Percentiles rank a stretch among this genome's conserved stretches.
Conservation (phyloP, 148 eudicot species). For the Rhododendron simsii region DNA sequence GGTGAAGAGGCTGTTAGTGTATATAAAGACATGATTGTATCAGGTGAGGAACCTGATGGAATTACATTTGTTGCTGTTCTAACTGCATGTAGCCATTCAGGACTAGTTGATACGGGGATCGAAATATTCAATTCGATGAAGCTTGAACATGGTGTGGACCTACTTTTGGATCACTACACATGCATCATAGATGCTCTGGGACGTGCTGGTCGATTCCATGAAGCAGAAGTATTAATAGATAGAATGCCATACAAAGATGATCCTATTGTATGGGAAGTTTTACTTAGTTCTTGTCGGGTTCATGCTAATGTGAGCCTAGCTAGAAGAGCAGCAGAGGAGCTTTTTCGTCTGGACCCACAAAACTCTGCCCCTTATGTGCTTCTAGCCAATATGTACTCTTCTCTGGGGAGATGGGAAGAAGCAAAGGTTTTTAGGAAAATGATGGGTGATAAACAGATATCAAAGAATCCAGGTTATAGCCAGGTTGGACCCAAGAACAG, state of each 20-base stretch:
- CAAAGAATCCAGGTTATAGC: conserved; percentile 62
- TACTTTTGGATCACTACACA: conserved; percentile 66
- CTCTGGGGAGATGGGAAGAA: conserved; percentile 80
- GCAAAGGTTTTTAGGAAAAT: conserved; percentile 46
- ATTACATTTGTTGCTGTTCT: conserved; percentile 57
- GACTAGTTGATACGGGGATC: conserved; percentile 53
- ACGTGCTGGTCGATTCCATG: conserved; percentile 69
- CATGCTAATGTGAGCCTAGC: conserved; percentile 58
- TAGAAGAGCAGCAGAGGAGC: conserved; percentile 59
- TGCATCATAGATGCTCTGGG: conserved; percentile 70
- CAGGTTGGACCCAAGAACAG: conserved; percentile 37
- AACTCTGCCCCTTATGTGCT: conserved; percentile 63
- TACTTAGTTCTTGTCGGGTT: conserved; percentile 75
- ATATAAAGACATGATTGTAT: conserved; percentile 40
- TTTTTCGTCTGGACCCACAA: conserved; percentile 48
- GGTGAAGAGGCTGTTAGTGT: conserved; percentile 59
- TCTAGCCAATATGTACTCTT: conserved; percentile 62
- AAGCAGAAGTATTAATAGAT: conserved; percentile 47
- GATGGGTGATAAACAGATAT: conserved; percentile 39
- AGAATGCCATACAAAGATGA: conserved; percentile 57
- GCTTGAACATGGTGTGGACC: conserved; percentile 35
- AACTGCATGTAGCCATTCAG: conserved; percentile 79
- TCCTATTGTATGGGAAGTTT: conserved; percentile 69
- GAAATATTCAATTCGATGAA: conserved; percentile 56
- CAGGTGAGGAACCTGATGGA: conserved; percentile 50